Evolutionary conservation across 192 early-diverging fungal genomes (phyloP).

Genomic region (Linderina pennispora): DNA sequence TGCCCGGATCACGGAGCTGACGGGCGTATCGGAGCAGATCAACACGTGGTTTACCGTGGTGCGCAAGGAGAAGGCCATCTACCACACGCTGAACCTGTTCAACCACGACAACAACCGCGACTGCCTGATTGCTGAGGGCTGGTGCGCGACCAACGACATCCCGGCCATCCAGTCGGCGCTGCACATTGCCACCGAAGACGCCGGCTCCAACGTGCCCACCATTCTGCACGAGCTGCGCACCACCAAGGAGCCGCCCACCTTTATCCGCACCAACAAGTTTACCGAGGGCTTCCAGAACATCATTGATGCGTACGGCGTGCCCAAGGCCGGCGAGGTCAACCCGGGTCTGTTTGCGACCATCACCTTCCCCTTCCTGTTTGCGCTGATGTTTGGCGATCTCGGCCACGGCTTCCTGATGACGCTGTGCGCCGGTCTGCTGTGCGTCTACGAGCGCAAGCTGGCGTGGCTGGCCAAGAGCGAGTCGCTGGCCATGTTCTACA

Average conservation of each 20-base stretch:
- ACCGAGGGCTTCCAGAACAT: conserved; percentile 96
- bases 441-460: conserved; percentile 74
- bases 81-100: conserved; percentile 94
- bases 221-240: conserved; percentile 85
- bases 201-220: conserved; percentile 84
- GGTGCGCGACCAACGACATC: conserved; percentile 90
- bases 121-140: conserved; percentile 95
- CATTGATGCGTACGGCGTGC: conserved; percentile 96
- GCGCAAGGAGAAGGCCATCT: conserved; percentile 97
- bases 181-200: conserved; percentile 74
- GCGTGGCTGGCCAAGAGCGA: conserved; percentile 70
- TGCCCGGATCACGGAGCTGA: conserved; percentile 77
- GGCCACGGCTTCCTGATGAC: conserved; percentile 92
- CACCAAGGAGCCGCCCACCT: conserved; percentile 88
- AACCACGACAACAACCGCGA: conserved; percentile 91
- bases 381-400: conserved; percentile 99
- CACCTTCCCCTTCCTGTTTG: conserved; percentile 99
- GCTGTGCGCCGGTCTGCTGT: conserved; percentile 64
- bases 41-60: conserved; percentile 85
- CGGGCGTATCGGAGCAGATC: conserved; percentile 79
- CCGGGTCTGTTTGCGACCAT: conserved; percentile 96
- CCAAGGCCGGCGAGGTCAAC: conserved; percentile 95
- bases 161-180: conserved; percentile 76
- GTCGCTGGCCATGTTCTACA: conserved; percentile 80
- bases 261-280: conserved; percentile 92